A percentile compares a stretch with the other conserved stretches of the same genome.
phyloP scores from a whole-genome alignment of 2,329 filamentous ascomycete genomes.

The Zymoseptoria tritici region DNA sequence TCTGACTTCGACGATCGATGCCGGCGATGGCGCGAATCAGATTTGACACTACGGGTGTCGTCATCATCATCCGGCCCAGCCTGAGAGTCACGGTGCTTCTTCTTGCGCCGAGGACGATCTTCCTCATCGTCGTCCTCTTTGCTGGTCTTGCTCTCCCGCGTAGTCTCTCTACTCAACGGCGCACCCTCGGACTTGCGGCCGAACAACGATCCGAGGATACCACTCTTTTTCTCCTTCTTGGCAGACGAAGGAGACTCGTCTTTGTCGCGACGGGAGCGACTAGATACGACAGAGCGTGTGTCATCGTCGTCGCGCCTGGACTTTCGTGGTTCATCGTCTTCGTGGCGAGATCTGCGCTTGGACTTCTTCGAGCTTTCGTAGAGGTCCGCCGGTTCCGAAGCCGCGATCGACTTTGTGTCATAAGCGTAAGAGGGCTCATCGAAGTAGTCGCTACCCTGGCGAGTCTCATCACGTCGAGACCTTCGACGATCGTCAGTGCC shows the following conservation, averaged over 20 bases:
- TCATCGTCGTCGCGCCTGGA: slow-evolving; percentile 33
- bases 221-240: slow-evolving; percentile 39
- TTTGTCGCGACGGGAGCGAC: slow-evolving; percentile 33
- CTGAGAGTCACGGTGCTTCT: slow-evolving; percentile 35
- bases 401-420: slow-evolving; percentile 35
- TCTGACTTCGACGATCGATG: slow-evolving; percentile 8
- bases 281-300: slow-evolving; percentile 34
- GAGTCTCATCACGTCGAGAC: slow-evolving; percentile 22
- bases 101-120: slow-evolving; percentile 39
- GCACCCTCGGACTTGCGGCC: slow-evolving; percentile 34
- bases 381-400: slow-evolving; percentile 35
- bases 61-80: slow-evolving; percentile 18
- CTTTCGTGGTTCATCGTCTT: slow-evolving; percentile 23
- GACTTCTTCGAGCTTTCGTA: slow-evolving; percentile 33
- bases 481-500: slow-evolving; percentile 28
- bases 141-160: slow-evolving; percentile 15
- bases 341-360: slow-evolving; percentile 35
- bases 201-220: slow-evolving; percentile 39
- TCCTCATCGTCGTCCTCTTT: slow-evolving; percentile 34
- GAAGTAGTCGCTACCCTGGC: slow-evolving; percentile 27
- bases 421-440: slow-evolving; percentile 30
- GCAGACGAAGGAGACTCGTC: slow-evolving; percentile 27
- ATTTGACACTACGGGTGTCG: slow-evolving; percentile 17
- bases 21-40: slow-evolving; percentile 17
- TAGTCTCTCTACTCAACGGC: slow-evolving; percentile 13